These are phyloP conservation scores for Manihot esculenta DNA, from an alignment of 441 rosid species.

Conservation along the genomic window DNA sequence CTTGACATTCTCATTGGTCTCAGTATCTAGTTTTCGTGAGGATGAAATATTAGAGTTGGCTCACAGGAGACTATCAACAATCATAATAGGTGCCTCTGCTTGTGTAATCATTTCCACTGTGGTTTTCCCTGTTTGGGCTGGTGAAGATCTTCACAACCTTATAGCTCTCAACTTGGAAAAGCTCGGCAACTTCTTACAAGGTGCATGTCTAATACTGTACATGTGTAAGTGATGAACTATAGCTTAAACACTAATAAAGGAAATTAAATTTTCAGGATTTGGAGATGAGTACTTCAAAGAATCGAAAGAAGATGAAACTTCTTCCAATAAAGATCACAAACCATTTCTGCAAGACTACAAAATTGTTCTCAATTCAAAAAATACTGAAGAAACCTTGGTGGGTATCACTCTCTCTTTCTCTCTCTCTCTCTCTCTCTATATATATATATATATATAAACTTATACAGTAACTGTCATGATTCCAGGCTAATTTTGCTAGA, in stretches of 20 bases:
- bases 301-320: conserved; percentile 22
- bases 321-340: conserved; percentile 25
- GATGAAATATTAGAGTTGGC: conserved; percentile 51
- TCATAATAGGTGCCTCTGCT: conserved; percentile 55
- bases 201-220: conserved; percentile 30
- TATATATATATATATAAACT: too few relatives aligned
- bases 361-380: conserved; percentile 58
- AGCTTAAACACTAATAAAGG: too few relatives aligned
- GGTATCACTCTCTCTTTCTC: neutral
- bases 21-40: conserved; percentile 57
- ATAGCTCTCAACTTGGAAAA: conserved; percentile 49
- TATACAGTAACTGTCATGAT: neutral
- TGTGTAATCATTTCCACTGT: conserved; percentile 51
- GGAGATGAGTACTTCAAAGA: conserved; percentile 50
- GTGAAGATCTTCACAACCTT: conserved; percentile 35
- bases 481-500: conserved; percentile 62
- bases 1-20: conserved; percentile 59
- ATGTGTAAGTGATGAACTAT: neutral
- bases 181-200: conserved; percentile 61
- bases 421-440: too few relatives aligned
- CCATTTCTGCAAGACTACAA: conserved; percentile 39
- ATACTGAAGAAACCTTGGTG: conserved; percentile 63
- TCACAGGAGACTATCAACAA: conserved; percentile 55
- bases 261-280: conserved; percentile 44
- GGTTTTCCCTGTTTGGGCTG: conserved; percentile 81